phyloP scores from a whole-genome alignment of 2,329 filamentous ascomycete genomes.

The Beauveria scarabaeidicola region DNA sequence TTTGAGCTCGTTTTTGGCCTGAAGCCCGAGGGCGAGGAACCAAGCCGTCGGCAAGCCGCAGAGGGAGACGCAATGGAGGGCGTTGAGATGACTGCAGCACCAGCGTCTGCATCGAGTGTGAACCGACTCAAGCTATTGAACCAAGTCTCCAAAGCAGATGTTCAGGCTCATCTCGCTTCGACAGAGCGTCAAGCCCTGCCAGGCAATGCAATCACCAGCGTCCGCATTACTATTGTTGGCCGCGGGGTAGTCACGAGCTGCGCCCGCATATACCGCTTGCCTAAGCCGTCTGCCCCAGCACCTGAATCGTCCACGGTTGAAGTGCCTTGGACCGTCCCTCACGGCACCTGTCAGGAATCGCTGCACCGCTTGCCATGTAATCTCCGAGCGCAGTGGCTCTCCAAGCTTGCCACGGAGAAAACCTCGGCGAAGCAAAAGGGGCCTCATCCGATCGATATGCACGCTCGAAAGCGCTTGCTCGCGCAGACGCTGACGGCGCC shows the following conservation, averaged over 20 bases:
- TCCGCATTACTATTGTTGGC: conserved; percentile 57
- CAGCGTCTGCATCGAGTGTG: background rate
- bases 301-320: conserved; percentile 29
- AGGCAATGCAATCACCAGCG: conserved; percentile 42
- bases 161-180: conserved; percentile 12
- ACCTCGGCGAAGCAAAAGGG: conserved; percentile 6
- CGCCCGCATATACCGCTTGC: conserved; percentile 81
- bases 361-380: conserved; percentile 30
- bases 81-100: conserved; percentile 10
- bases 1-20: conserved; percentile 60
- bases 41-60: background rate
- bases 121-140: conserved; percentile 10
- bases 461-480: conserved; percentile 34
- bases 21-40: background rate
- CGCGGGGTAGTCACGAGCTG: conserved; percentile 64
- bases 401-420: conserved; percentile 32
- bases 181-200: conserved; percentile 20
- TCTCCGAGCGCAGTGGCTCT: conserved; percentile 65
- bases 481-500: conserved; percentile 39
- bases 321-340: conserved; percentile 37
- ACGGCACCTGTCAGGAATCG: conserved; percentile 10
- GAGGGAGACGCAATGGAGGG: conserved; percentile 8
- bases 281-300: conserved; percentile 17
- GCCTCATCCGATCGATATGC: conserved; percentile 21
- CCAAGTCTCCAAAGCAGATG: conserved; percentile 25